phyloP scores from a whole-genome alignment of 2,329 filamentous ascomycete species.

The Fusarium duplospermum region DNA sequence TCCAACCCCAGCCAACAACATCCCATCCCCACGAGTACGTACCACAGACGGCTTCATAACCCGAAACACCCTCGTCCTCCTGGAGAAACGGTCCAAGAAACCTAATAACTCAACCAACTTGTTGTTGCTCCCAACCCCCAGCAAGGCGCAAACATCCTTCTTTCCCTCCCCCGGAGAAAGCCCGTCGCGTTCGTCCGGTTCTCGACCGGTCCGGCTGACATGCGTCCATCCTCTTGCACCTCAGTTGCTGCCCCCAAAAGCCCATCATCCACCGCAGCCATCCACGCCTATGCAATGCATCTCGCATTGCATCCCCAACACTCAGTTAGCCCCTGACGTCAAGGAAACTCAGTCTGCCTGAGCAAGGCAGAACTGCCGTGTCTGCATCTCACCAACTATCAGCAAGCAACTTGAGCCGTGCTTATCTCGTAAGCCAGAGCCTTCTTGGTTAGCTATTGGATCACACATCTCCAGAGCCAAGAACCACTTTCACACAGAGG shows the following conservation, averaged over 20 bases:
- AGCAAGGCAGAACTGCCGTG: background rate
- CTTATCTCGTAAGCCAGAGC: conserved; percentile 12
- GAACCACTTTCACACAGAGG: background rate
- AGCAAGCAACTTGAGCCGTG: conserved; percentile 15
- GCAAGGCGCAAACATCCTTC: background rate
- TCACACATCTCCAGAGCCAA: background rate
- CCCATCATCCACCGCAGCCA: conserved; percentile 16
- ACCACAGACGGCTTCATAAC: conserved; percentile 16
- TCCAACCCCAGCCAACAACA: background rate
- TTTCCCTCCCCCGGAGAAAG: conserved; percentile 5
- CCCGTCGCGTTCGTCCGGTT: background rate
- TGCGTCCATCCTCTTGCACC: background rate
- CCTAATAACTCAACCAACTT: background rate
- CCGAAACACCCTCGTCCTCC: conserved; percentile 9
- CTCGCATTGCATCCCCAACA: conserved; percentile 37
- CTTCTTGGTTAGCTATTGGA: background rate
- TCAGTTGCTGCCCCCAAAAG: conserved; percentile 4
- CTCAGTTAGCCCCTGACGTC: conserved; percentile 35
- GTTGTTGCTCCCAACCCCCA: background rate
- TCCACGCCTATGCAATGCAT: conserved; percentile 16
- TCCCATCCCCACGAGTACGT: conserved; percentile 21
- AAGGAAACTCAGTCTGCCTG: conserved; percentile 9
- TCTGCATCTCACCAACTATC: conserved; percentile 31
- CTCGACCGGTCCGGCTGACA: conserved; percentile 8
- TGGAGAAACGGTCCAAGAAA: background rate